These are phyloP conservation scores for Kluyveromyces sp. DNA, from an alignment of 1,139 yeast genomes.

Conservation along the genomic window DNA sequence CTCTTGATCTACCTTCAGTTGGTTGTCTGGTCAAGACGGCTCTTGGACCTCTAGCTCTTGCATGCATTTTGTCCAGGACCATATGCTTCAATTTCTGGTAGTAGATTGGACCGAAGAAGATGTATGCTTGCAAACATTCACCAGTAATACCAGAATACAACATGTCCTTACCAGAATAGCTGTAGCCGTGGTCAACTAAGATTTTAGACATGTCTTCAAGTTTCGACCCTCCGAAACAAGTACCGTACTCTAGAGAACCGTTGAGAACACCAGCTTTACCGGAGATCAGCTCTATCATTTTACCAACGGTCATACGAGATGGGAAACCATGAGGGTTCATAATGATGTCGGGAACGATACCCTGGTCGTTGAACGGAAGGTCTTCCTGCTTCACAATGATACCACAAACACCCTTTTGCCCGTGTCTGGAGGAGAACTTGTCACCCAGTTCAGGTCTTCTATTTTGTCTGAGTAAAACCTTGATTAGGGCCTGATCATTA, in stretches of 20 bases:
- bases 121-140: slow-evolving; percentile 93
- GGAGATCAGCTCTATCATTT: slow-evolving; percentile 91
- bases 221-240: slow-evolving; percentile 96
- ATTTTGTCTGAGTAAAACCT: slow-evolving; percentile 87
- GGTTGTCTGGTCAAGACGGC: slow-evolving; percentile 98
- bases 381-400: slow-evolving; percentile 95
- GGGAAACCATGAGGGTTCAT: slow-evolving; percentile 99
- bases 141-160: slow-evolving; percentile 97
- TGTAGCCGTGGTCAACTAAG: slow-evolving; percentile 84
- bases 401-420: slow-evolving; percentile 99
- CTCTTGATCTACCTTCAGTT: slow-evolving; percentile 97
- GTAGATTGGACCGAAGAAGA: slow-evolving; percentile 96
- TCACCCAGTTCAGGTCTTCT: slow-evolving; percentile 98
- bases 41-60: slow-evolving; percentile 98
- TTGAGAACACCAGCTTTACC: slow-evolving; percentile 97
- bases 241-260: slow-evolving; percentile 90
- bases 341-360: slow-evolving; percentile 87
- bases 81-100: slow-evolving; percentile 97
- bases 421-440: slow-evolving; percentile 93
- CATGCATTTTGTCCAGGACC: slow-evolving; percentile 99
- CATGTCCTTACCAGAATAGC: slow-evolving; percentile 96
- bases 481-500: slow-evolving; percentile 88
- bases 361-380: slow-evolving; percentile 87
- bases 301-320: slow-evolving; percentile 99
- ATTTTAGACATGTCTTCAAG: slow-evolving; percentile 94